phyloP scores from a whole-genome alignment of 495 filamentous ascomycete genomes.

The Penicillium longicatenatum region DNA sequence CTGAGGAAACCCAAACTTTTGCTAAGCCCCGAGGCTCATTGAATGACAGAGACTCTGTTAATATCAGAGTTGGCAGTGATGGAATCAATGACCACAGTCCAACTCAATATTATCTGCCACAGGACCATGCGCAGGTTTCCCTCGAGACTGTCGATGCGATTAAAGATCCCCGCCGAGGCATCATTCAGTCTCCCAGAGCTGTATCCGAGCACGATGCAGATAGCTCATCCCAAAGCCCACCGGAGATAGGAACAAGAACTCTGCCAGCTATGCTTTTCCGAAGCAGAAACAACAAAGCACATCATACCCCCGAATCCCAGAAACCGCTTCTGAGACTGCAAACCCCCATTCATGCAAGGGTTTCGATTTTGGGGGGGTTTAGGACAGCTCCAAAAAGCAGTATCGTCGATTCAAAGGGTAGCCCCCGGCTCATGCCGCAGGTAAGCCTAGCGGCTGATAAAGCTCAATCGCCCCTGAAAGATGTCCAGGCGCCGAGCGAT shows the following conservation, averaged over 20 bases:
- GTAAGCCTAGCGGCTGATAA: background rate
- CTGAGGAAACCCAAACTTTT: background rate
- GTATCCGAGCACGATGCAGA: background rate
- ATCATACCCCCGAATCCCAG: conserved; percentile 25
- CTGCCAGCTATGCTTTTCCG: background rate
- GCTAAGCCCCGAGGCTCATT: background rate
- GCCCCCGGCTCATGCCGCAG: conserved; percentile 23
- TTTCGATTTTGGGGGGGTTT: background rate
- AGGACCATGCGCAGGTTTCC: background rate
- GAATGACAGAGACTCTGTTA: background rate
- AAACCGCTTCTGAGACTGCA: conserved; percentile 21
- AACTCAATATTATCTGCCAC: background rate
- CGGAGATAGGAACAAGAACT: background rate
- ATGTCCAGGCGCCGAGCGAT: conserved; percentile 5
- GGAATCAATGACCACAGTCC: background rate
- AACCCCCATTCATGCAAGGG: background rate
- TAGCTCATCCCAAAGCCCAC: background rate
- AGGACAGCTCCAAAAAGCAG: conserved; percentile 12
- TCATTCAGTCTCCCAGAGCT: background rate
- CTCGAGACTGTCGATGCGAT: background rate
- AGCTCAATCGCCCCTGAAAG: background rate
- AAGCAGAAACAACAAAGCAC: background rate
- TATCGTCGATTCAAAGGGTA: conserved; percentile 36
- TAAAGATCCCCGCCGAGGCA: background rate
- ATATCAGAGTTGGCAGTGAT: background rate